Conservation (phyloP, 2,329 filamentous ascomycete genomes). For the Chalaropsis ovoidea region DNA sequence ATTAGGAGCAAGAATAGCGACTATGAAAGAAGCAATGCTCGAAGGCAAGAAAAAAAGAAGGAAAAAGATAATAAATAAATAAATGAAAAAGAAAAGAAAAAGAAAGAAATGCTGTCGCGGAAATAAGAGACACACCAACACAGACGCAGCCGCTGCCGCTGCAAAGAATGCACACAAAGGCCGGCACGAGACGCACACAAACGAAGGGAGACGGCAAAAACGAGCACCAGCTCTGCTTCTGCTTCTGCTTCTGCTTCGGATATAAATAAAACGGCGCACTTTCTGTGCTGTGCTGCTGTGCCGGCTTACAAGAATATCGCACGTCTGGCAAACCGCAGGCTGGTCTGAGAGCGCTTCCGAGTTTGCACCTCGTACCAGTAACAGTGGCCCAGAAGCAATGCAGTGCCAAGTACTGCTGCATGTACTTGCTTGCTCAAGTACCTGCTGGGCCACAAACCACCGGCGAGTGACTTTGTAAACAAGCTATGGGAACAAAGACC, state of each 20-base stretch:
- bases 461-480: too few species aligned
- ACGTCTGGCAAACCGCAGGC: not conserved
- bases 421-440: too few species aligned
- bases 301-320: not conserved
- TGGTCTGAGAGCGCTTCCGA: not conserved
- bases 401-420: too few species aligned
- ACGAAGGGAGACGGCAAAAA: not conserved
- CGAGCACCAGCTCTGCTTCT: too few species aligned
- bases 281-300: too few species aligned
- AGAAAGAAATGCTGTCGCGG: too few species aligned
- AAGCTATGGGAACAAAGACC: not conserved
- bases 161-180: slow-evolving; percentile 1
- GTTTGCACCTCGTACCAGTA: not conserved
- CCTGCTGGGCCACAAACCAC: too few species aligned
- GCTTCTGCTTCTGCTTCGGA: too few species aligned
- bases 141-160: not conserved
- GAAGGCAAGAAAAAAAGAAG: slow-evolving; percentile 4
- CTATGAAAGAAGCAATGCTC: not conserved
- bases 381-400: not conserved
- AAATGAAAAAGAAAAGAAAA: slow-evolving; percentile 1
- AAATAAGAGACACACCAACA: too few species aligned
- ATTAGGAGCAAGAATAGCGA: too few species aligned
- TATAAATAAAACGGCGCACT: too few species aligned
- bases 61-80: slow-evolving; percentile 23
- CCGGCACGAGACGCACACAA: too few species aligned